Conservation (phyloP, 345 rosid genomes). For the Citrus medica region DNA sequence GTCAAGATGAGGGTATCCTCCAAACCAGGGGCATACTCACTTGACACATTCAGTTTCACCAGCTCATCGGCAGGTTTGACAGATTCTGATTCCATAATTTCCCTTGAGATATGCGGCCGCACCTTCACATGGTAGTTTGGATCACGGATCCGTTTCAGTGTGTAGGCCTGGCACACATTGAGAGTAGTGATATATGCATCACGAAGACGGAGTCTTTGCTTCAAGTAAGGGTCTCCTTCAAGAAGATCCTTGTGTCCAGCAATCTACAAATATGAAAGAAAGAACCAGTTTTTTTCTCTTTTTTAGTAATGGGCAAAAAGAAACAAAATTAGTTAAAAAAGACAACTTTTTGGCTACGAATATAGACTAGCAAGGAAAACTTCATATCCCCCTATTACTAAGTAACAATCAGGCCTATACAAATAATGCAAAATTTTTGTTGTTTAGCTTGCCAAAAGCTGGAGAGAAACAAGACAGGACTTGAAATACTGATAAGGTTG, state of each 20-base stretch:
- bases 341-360: background rate
- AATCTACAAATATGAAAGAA: constrained; percentile 38
- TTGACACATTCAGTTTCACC: constrained; percentile 69
- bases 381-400: background rate
- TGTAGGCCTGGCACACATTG: constrained; percentile 92
- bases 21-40: constrained; percentile 88
- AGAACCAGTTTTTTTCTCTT: background rate
- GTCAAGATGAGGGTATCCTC: constrained; percentile 98
- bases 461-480: background rate
- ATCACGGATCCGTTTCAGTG: constrained; percentile 87
- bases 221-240: constrained; percentile 93
- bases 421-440: background rate
- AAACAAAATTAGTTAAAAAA: background rate
- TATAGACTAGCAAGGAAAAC: too few relatives aligned
- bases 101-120: constrained; percentile 84
- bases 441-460: background rate
- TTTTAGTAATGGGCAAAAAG: background rate
- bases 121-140: constrained; percentile 65
- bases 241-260: constrained; percentile 96
- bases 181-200: constrained; percentile 96
- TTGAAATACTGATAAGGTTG: background rate
- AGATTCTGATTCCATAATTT: constrained; percentile 71
- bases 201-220: constrained; percentile 88
- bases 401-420: background rate
- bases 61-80: constrained; percentile 75